Percentiles rank a stretch among this genome's conserved stretches.
Evolutionary conservation across 2,329 filamentous ascomycete genomes (phyloP).

Genomic region (Penicillium olsonii): DNA sequence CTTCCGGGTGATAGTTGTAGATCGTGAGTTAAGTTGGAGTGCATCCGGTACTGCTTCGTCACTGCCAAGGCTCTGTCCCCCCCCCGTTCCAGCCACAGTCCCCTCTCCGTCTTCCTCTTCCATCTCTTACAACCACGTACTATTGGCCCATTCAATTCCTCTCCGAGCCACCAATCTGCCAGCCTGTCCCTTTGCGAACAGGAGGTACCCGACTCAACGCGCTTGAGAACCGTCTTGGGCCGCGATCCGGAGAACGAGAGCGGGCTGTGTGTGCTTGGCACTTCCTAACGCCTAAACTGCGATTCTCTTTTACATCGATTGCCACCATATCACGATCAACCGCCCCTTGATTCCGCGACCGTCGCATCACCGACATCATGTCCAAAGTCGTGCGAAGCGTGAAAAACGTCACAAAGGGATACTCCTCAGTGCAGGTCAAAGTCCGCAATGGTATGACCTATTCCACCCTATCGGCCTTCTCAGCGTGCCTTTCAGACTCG

Average conservation of each 20-base stretch:
- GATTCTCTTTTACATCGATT: slow-evolving; percentile 14
- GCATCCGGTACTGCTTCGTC: slow-evolving; percentile 21
- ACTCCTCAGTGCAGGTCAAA: slow-evolving; percentile 94
- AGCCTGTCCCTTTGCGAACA: slow-evolving; percentile 5
- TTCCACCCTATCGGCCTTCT: neutral
- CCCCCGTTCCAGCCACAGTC: slow-evolving; percentile 28
- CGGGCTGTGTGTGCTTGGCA: slow-evolving; percentile 28
- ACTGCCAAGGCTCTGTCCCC: slow-evolving; percentile 27
- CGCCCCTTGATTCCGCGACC: slow-evolving; percentile 9
- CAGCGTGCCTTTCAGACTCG: neutral
- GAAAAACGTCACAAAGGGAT: slow-evolving; percentile 99
- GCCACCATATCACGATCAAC: slow-evolving; percentile 4
- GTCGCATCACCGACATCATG: slow-evolving; percentile 57
- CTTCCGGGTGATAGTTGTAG: neutral
- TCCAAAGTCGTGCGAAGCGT: slow-evolving; percentile 96
- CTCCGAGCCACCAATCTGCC: slow-evolving; percentile 11
- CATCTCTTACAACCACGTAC: slow-evolving; percentile 9
- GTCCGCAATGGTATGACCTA: slow-evolving; percentile 84
- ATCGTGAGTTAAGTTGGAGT: slow-evolving; percentile 6
- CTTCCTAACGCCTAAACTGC: slow-evolving; percentile 7
- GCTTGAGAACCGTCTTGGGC: slow-evolving; percentile 18
- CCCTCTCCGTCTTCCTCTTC: slow-evolving; percentile 12
- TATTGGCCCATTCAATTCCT: slow-evolving; percentile 1
- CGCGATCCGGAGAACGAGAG: slow-evolving; percentile 18
- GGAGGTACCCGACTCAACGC: slow-evolving; percentile 8